Conservation (phyloP, 768 basidiomycete genomes). For the Gyrodon lividus region DNA sequence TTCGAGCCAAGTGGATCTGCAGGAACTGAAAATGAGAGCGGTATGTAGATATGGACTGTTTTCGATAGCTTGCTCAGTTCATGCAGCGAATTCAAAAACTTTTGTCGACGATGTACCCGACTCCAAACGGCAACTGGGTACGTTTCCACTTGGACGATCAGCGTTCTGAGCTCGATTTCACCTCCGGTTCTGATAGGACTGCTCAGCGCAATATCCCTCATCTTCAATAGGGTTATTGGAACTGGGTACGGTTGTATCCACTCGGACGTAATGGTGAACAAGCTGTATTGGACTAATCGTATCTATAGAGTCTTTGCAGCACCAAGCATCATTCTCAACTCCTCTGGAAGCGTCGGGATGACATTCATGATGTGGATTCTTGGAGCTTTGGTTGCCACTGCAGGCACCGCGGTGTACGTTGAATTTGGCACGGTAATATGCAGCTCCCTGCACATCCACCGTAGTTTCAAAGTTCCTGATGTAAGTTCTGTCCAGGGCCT, state of each 20-base stretch:
- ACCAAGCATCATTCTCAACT: conserved; percentile 62
- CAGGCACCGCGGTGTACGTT: conserved; percentile 71
- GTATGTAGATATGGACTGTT: conserved; percentile 7
- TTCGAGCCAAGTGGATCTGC: background rate
- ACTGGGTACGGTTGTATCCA: conserved; percentile 49
- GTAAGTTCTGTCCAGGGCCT: conserved; percentile 45
- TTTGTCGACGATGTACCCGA: conserved; percentile 47
- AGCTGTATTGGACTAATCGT: conserved; percentile 3
- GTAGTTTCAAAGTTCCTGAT: background rate
- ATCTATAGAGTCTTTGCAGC: conserved; percentile 63
- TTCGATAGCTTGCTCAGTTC: background rate
- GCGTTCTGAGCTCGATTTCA: background rate
- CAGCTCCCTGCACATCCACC: background rate
- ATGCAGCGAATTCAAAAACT: conserved; percentile 2
- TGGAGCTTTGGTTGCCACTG: conserved; percentile 60
- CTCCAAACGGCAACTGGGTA: conserved; percentile 52
- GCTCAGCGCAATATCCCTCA: conserved; percentile 58
- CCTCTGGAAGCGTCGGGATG: conserved; percentile 70
- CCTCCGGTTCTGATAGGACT: conserved; percentile 11
- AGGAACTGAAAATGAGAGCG: conserved; percentile 5
- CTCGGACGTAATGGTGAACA: background rate
- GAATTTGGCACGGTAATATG: conserved; percentile 66
- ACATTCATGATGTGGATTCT: conserved; percentile 69
- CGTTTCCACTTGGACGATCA: conserved; percentile 8
- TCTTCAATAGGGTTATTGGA: conserved; percentile 77